Percentiles rank a stretch among this genome's conserved stretches.
phyloP scores from a whole-genome alignment of 257 asterid species.

The Plectranthus barbatus region DNA sequence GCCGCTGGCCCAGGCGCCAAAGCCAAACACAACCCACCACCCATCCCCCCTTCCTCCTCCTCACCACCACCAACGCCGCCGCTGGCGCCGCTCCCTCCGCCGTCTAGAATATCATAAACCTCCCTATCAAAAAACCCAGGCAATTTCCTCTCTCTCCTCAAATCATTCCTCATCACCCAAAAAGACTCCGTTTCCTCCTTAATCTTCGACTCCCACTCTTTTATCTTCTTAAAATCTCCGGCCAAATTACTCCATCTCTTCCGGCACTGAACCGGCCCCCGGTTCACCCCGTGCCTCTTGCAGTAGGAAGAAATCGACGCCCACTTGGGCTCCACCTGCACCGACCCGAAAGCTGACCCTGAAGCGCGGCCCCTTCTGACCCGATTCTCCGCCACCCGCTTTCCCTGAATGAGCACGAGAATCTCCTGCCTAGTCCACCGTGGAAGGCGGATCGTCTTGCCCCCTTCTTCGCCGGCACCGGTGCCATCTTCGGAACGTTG shows the following conservation, averaged over 20 bases:
- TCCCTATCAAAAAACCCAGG: conserved; percentile 90
- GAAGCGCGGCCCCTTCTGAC: conserved; percentile 54
- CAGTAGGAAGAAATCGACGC: conserved; percentile 82
- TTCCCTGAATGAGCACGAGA: conserved; percentile 65
- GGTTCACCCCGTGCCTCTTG: conserved; percentile 76
- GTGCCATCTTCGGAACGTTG: conserved; percentile 29
- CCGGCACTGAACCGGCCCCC: conserved; percentile 96
- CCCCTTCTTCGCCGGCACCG: conserved; percentile 35
- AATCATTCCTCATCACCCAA: conserved; percentile 91
- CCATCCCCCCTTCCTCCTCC: conserved; percentile 20
- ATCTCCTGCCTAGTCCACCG: conserved; percentile 94
- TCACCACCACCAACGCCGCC: conserved; percentile 19
- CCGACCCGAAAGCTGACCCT: conserved; percentile 72
- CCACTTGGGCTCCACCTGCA: conserved; percentile 82
- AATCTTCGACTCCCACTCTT: conserved; percentile 67
- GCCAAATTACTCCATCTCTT: conserved; percentile 94
- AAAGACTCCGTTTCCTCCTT: conserved; percentile 69
- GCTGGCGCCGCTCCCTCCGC: conserved; percentile 61
- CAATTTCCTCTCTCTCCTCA: conserved; percentile 76
- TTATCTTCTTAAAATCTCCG: conserved; percentile 84
- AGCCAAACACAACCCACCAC: conserved; percentile 39
- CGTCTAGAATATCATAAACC: conserved; percentile 76
- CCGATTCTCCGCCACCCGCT: conserved; percentile 64
- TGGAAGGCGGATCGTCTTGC: conserved; percentile 61
- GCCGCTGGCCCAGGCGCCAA: conserved; percentile 30